Conservation (phyloP, 257 asterid species). For the Eustoma russellianum region DNA sequence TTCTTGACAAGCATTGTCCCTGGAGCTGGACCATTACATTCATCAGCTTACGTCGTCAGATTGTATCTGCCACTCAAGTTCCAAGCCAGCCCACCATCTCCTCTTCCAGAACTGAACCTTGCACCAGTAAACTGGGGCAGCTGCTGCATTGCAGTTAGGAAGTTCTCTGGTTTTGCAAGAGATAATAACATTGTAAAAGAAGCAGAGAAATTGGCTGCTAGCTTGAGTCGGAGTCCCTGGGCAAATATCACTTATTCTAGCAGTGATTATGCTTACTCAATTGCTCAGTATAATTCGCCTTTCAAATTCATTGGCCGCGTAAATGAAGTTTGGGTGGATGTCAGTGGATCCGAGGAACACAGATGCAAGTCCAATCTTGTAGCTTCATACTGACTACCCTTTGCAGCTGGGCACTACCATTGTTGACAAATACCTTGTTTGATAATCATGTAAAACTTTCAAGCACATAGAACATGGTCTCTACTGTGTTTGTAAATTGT, state of each 20-base stretch:
- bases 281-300: conserved; percentile 72
- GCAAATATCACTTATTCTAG: conserved; percentile 40
- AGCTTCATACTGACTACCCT: conserved; percentile 28
- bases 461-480: neutral
- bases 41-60: conserved; percentile 58
- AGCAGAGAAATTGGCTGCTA: conserved; percentile 61
- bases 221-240: conserved; percentile 66
- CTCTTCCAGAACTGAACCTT: conserved; percentile 70
- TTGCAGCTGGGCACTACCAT: neutral
- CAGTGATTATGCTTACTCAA: conserved; percentile 55
- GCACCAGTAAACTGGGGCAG: conserved; percentile 40
- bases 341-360: conserved; percentile 40
- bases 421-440: neutral
- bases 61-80: conserved; percentile 51
- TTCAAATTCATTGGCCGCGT: conserved; percentile 46
- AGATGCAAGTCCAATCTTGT: conserved; percentile 32
- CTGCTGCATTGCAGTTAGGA: conserved; percentile 69
- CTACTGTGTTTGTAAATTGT: too few relatives aligned
- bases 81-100: conserved; percentile 59
- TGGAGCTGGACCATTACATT: conserved; percentile 75
- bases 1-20: conserved; percentile 78
- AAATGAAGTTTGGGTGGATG: conserved; percentile 84
- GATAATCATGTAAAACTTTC: neutral
- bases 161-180: conserved; percentile 73
- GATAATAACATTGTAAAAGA: conserved; percentile 67